Percentiles rank a stretch among this genome's conserved stretches.
Evolutionary conservation across 106 monocot species (phyloP).

Genomic region (Dendrobium officinale): DNA sequence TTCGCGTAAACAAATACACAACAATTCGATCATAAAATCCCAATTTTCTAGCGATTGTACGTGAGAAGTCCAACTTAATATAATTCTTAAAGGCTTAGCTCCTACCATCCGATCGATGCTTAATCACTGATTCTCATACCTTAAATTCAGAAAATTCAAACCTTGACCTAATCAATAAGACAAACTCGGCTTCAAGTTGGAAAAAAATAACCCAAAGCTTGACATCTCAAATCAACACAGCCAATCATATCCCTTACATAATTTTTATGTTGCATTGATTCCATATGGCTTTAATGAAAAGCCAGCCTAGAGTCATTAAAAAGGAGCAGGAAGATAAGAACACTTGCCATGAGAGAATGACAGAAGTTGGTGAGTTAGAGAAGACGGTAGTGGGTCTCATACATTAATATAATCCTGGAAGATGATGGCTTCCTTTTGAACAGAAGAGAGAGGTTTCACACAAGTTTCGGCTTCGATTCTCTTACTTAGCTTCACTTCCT

Average conservation of each 20-base stretch:
- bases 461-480: background rate
- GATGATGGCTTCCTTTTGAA: background rate
- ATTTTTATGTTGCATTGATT: background rate
- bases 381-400: background rate
- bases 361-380: background rate
- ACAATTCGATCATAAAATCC: too few relatives aligned
- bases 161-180: background rate
- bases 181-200: background rate
- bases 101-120: too few relatives aligned
- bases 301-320: background rate
- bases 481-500: background rate
- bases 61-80: too few relatives aligned
- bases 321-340: background rate
- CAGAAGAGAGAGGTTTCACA: background rate
- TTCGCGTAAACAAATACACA: too few relatives aligned
- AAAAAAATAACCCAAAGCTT: background rate
- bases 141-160: too few relatives aligned
- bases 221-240: background rate
- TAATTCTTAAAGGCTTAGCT: too few relatives aligned
- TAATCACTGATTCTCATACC: too few relatives aligned
- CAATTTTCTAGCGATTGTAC: too few relatives aligned
- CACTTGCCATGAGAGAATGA: background rate
- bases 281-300: background rate
- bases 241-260: background rate
- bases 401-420: background rate